phyloP scores from a whole-genome alignment of 1,139 yeast genomes.

The Pichiaceae sp. region DNA sequence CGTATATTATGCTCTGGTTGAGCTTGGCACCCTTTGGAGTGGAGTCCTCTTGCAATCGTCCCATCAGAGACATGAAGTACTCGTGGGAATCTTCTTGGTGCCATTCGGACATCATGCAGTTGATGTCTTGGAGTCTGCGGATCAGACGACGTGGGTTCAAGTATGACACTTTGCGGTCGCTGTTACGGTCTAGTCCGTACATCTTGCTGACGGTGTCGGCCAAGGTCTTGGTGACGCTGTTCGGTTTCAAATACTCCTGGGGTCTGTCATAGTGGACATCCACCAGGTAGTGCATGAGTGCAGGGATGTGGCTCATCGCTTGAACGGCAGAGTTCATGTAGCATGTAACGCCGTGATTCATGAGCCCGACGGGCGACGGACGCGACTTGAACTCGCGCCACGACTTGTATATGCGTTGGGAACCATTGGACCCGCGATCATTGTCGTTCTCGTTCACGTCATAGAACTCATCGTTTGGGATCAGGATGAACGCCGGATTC shows the following conservation, averaged over 20 bases:
- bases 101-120: constrained; percentile 96
- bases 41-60: constrained; percentile 83
- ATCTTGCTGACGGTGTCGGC: constrained; percentile 65
- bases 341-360: constrained; percentile 93
- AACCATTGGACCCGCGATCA: constrained; percentile 54
- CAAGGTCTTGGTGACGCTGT: constrained; percentile 61
- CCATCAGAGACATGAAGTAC: constrained; percentile 84
- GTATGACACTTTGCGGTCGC: constrained; percentile 30
- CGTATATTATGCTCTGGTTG: constrained; percentile 76
- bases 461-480: constrained; percentile 31
- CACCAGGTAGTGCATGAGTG: constrained; percentile 72
- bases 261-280: constrained; percentile 52
- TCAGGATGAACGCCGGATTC: constrained; percentile 11
- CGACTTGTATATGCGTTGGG: constrained; percentile 47
- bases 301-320: constrained; percentile 83
- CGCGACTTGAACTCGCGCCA: constrained; percentile 43
- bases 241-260: constrained; percentile 35
- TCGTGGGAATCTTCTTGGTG: constrained; percentile 98
- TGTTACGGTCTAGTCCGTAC: constrained; percentile 41
- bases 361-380: constrained; percentile 61
- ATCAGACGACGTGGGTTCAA: constrained; percentile 72
- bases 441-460: constrained; percentile 41
- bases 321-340: constrained; percentile 95
- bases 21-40: constrained; percentile 83
- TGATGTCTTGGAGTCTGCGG: constrained; percentile 69